Evolutionary conservation across 169 alveolate species (phyloP), one percentile per base, ranked within the genome.

Genomic region (Plasmodium cynomolgi): DNA sequence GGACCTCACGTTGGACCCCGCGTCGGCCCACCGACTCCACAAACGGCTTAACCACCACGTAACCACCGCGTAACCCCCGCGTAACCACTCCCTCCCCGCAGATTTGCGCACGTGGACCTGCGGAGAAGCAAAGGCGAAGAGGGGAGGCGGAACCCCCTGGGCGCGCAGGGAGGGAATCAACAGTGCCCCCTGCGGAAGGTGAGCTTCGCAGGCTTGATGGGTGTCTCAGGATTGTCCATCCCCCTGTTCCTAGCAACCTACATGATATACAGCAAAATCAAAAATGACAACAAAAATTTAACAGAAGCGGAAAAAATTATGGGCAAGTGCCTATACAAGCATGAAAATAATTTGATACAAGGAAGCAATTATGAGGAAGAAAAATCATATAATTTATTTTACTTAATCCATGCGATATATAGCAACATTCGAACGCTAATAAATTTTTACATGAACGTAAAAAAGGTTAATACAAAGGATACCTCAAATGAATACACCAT

Each of bases 291-390:
- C 23, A 62, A 58, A 17, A 86, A 86, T 86, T 86, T 86, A 86
- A 86, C 41, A 8, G 93, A 39, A 33, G 29, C 93, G 1, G 93
- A 86, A 54, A 86, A 77, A 56, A 79, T 75, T n/a, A 11, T 86
- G 73, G 93, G 93, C 39, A 86, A 56, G 47, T 86, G 39, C 71
- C 81, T 86, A 56, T 86, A 86, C 81, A 86, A 86, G 68, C 93
- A 86, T 75, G 85, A 86, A 20, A 75, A 54, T 0, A 75, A 26
- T 75, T 54, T 75, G 26, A 20, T 26, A 9, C 15, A 58, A 11
- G 44, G 81, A 31, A 86, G 26, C 47, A 11, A 17, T 1, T 74
- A 71, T 26, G 93, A 86, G 37, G 71, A 86, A 8, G 93, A 77
- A 31, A 86, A 79, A 71, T 9, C 93, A 20, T 58, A 47, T 34